phyloP scores from a whole-genome alignment of 352 stramenopile genomes.

The Globisporangium viniferum region DNA sequence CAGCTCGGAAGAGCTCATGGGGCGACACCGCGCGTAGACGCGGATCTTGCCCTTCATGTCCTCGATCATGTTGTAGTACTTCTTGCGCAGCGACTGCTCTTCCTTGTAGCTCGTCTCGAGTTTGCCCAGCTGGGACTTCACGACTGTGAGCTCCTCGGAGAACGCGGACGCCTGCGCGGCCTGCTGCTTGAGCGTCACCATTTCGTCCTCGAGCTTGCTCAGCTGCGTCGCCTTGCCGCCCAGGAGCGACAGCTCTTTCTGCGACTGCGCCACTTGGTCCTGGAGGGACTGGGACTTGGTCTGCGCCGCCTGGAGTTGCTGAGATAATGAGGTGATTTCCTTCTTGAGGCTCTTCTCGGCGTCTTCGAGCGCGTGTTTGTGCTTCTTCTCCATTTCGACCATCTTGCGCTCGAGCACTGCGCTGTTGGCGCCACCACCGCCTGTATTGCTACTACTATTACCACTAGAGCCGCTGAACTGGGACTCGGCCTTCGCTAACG shows the following conservation, averaged over 20 bases:
- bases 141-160: constrained; percentile 34
- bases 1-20: constrained; percentile 86
- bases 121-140: constrained; percentile 34
- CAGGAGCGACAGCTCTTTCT: constrained; percentile 42
- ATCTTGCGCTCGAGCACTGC: constrained; percentile 53
- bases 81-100: constrained; percentile 90
- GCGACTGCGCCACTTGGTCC: constrained; percentile 42
- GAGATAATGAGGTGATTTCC: constrained; percentile 38
- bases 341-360: constrained; percentile 50
- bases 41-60: constrained; percentile 96
- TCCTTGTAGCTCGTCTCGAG: constrained; percentile 83
- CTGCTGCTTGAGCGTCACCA: constrained; percentile 44
- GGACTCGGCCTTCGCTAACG: constrained; percentile 51
- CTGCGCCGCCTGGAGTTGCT: constrained; percentile 56
- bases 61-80: constrained; percentile 96
- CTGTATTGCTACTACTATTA: constrained; percentile 4
- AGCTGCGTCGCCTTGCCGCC: constrained; percentile 55
- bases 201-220: constrained; percentile 59
- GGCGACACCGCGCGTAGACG: constrained; percentile 89
- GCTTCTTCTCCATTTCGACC: constrained; percentile 77
- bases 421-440: constrained; percentile 18
- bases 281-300: constrained; percentile 37
- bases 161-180: constrained; percentile 50
- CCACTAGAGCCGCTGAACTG: constrained; percentile 22
- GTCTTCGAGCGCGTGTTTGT: constrained; percentile 68